Evolutionary conservation across 116 monocot species (phyloP), one percentile per base, ranked within the genome.

Genomic region (Zostera marina): DNA sequence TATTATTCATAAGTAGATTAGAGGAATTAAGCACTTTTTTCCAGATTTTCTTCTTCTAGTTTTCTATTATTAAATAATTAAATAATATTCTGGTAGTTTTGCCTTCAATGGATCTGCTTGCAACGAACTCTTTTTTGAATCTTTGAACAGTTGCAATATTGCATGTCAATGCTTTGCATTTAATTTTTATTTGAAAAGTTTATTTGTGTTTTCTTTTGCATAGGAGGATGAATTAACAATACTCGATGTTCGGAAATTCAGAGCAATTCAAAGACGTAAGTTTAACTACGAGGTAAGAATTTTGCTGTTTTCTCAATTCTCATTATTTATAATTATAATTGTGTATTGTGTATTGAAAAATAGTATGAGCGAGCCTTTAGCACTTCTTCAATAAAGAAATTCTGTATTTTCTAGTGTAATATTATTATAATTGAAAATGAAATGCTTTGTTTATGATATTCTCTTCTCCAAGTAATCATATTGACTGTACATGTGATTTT

Each of bases 211-310:
- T 3, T 2, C 24, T 39, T 45, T 62, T 38, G 3, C 59, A 13
- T 59, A 96, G 96, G 96, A 89, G 68, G 96, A 96, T 74, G 96
- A 96, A 67, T 65, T 96, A 56, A 96, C 96, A 52, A 96, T 96
- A 72, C 62, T 96, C 67, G 96, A 96, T 63, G 96, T 96, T 54
- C 73, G 96, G 58, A 96, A 89, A 66, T 89, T 89, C 63, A 96
- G 80, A 63, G 73, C 96, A 42, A 73, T 85, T 62, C 76, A 89
- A 53, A 77, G 74, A 57, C 85, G 77, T 24, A 96, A 96, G 58
- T 96, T 96, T 68, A 79, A 77, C 64, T 96, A 96, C 64, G 96
- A 96, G 80, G 96, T 89, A 69, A 65, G 45, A 22, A 3, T 7
- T 4, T 59, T 42, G 5, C 12, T 51, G 49, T 51, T 13, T 9